Evolutionary conservation across 148 eudicot genomes (phyloP), one percentile per base, ranked within the genome.

Genomic region (Agrostemma githago): DNA sequence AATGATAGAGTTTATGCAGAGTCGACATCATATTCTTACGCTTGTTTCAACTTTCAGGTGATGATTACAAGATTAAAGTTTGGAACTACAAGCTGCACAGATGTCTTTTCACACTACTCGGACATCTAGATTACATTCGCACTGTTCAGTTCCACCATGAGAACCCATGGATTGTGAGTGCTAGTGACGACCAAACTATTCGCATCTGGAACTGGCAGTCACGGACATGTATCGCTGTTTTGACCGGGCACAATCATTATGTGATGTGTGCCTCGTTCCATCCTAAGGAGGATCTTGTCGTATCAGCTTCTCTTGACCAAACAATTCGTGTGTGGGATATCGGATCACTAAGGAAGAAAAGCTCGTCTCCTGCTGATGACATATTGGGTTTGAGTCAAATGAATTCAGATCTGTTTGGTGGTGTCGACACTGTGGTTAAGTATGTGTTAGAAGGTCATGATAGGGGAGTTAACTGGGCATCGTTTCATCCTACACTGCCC

Each of bases 181-280:
- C 98, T 34, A 91, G 98, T 82, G 97, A 93, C 85, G 98, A 93
- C 73, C 96, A 93, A 84, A 93, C 98, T 57, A 89, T 93, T 68
- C 85, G 98, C 72, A 84, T 93, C 64, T 93, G 98, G 98, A 93
- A 93, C 73, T 93, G 98, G 98, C 96, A 93, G 75, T 93, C 98
- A n/a, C 86, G 96, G 3, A 88, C 94, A 2, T 93, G 98, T 80
- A 83, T 93, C 37, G 91, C 98, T 83, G 97, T 93, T 8, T 83
- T 93, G 85, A 93, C 97, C 0, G 98, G 98, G 40, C 98, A 93
- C 80, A 90, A 93, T 76, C 98, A 93, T 79, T 93, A 93, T 79
- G 98, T 93, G 3, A 93, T 93, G 98, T 93, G 96, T 81, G 98
- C 98, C 66, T 72, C 93, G 15, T 93, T 93, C 81, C 98, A 93